Percentiles rank a stretch among this genome's conserved stretches.
phyloP scores from a whole-genome alignment of 1,284 basidiomycete species.

The Wallemia hederae region DNA sequence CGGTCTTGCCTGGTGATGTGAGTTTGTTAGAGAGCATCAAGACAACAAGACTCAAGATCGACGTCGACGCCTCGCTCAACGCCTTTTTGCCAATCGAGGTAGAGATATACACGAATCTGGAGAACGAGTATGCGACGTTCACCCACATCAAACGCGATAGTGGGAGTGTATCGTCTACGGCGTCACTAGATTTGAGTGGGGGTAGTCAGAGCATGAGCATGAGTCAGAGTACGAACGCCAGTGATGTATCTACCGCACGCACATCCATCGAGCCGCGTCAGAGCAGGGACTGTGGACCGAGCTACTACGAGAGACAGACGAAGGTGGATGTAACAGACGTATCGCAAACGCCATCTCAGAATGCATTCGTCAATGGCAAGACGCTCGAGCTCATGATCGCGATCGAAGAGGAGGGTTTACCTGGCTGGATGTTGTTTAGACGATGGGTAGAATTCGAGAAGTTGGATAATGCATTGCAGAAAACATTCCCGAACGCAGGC shows the following conservation, averaged over 20 bases:
- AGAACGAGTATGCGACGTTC: not conserved
- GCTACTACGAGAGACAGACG: not conserved
- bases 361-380: not conserved
- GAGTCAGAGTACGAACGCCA: too few species aligned
- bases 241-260: not conserved
- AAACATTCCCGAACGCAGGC: not conserved
- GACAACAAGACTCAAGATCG: not conserved
- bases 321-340: not conserved
- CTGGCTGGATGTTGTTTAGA: not conserved
- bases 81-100: not conserved
- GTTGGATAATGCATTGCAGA: not conserved
- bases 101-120: not conserved
- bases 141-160: not conserved
- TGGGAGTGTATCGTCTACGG: not conserved
- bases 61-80: not conserved
- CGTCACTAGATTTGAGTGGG: too few species aligned
- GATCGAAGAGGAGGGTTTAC: not conserved
- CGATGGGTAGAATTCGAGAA: not conserved
- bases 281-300: not conserved
- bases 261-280: not conserved
- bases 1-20: not conserved
- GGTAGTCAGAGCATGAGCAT: too few species aligned
- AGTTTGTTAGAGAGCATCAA: not conserved
- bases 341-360: not conserved
- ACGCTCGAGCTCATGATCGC: not conserved